Evolutionary conservation across 176 grass and related monocot genomes (phyloP), one percentile per base, ranked within the genome.

Genomic region (Avena insularis): DNA sequence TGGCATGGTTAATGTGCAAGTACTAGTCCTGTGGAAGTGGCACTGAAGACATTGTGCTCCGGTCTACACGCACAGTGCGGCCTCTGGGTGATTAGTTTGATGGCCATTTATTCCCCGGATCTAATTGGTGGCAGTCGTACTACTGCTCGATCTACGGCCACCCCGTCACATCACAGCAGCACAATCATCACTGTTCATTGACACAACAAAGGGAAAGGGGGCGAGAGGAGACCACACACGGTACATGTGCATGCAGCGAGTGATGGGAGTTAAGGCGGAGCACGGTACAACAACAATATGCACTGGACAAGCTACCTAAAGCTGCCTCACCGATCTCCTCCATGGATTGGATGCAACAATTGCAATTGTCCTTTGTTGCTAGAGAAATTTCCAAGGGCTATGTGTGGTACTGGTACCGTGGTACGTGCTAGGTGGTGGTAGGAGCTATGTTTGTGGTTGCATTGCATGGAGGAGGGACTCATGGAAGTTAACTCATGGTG

Each of bases 21-120:
- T 49, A 70, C 15, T 17, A 36, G 63, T 31, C 63, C 60, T 53
- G 83, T 82, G 31, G 17, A 84, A 75, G 67, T 68, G 67, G 33
- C 49, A 50, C 58, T 77, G 75, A 77, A 77, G 6, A 48, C 67
- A 77, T 66, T 88, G 63, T 82, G 76, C 16, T 35, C 17, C 19
- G 25, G 86, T 85, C 69, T 23, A 77, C 12, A 23, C 15, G 86
- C 78, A 71, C 90, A 85, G 90, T 64, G 77, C 29, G 17, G 25
- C 78, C 61, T 88, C 90, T 82, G 70, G 90, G 90, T 27, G 82
- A 81, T 81, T 88, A 69, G 82, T 40, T 67, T 62, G 77, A 51
- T 25, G 27, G 1, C 82, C 21, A 88, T 91, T 91, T 49, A 91
- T 80, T 80, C 85, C 40, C 85, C 29, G 68, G 85, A 91, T 81